Percentiles rank a stretch among this genome's conserved stretches.
Evolutionary conservation across 75 land plant species (phyloP).

Genomic region (Picea sitchensis): DNA sequence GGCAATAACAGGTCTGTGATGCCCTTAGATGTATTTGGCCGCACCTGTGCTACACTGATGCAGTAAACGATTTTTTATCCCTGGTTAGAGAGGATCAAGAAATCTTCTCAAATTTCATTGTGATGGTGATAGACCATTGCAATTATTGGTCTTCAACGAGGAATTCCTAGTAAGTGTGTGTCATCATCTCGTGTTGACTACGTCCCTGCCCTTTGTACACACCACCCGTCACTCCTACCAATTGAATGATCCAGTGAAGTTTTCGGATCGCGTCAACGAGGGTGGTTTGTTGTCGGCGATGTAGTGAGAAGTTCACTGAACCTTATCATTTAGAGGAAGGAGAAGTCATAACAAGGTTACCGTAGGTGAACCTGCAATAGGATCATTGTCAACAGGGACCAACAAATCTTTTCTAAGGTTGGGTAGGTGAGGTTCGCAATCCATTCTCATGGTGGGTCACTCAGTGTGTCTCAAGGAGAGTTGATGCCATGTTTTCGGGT

Average conservation of each 20-base stretch:
- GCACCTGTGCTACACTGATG: slow-evolving; percentile 53
- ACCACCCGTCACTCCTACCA: slow-evolving; percentile 23
- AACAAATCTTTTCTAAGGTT: too few relatives aligned
- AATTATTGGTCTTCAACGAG: slow-evolving; percentile 40
- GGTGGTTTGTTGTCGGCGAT: too few relatives aligned
- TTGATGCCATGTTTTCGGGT: too few relatives aligned
- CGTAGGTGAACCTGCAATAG: too few relatives aligned
- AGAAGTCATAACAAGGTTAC: too few relatives aligned
- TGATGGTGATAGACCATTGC: slow-evolving; percentile 42
- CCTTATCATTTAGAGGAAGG: too few relatives aligned
- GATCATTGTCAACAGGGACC: too few relatives aligned
- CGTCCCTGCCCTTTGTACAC: slow-evolving; percentile 31
- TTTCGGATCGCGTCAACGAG: slow-evolving; percentile 11
- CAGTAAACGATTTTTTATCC: slow-evolving; percentile 35
- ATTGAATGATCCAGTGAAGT: slow-evolving; percentile 34
- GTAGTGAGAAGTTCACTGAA: too few relatives aligned
- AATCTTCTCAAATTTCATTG: slow-evolving; percentile 32
- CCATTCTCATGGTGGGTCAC: too few relatives aligned
- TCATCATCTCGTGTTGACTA: slow-evolving; percentile 32
- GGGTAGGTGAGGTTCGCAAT: too few relatives aligned
- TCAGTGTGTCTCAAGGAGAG: too few relatives aligned
- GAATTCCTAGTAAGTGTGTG: slow-evolving; percentile 40
- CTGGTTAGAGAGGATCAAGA: slow-evolving; percentile 22
- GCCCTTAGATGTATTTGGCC: slow-evolving; percentile 83
- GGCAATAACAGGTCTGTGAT: slow-evolving; percentile 82